Evolutionary conservation across 345 rosid species (phyloP), one percentile per base, ranked within the genome.

Genomic region (Eutrema yunnanense): DNA sequence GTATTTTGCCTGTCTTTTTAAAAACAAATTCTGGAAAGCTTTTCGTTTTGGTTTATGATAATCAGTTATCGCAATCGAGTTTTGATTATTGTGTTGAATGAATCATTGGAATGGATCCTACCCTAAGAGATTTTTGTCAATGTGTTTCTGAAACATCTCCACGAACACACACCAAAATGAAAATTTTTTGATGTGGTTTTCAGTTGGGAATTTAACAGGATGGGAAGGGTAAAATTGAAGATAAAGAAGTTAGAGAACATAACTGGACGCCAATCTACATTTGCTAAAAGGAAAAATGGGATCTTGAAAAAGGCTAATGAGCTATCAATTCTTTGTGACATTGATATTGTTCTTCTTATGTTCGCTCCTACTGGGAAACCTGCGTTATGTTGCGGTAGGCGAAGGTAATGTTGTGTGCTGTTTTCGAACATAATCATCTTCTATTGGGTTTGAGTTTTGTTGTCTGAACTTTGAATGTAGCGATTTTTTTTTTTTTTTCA

Each of bases 171-270:
- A 41, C 44, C 27, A 46, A 14, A 48, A 8, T 7, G 1, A 14
- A 48, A 10, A 32, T 32, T 5, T 5, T 6, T 37, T 36, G 11
- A 10, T 41, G 11, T 66, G 48, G 38, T 38, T 3, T 38, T 36
- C 12, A 57, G 57, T 47, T 65, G 52, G 47, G 19, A 7, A 55
- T 30, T 59, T 19, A 74, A 78, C 78, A 84, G 90, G 78, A 90
- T 89, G 97, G 98, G 96, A 77, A 87, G 98, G 86, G 96, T 88
- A 22, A 93, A 90, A 84, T 73, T 93, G 65, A 86, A 86, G 83
- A 86, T 93, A 74, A 88, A 87, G 87, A 87, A 85, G 78, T 81
- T 93, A 63, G 97, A 93, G 80, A 87, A 82, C 78, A 73, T 82
- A 55, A 74, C 66, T 74, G 86, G 85, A 79, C 80, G 94, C 33